phyloP scores from a whole-genome alignment of 2,329 filamentous ascomycete species.

The Claviceps quebecensis region DNA sequence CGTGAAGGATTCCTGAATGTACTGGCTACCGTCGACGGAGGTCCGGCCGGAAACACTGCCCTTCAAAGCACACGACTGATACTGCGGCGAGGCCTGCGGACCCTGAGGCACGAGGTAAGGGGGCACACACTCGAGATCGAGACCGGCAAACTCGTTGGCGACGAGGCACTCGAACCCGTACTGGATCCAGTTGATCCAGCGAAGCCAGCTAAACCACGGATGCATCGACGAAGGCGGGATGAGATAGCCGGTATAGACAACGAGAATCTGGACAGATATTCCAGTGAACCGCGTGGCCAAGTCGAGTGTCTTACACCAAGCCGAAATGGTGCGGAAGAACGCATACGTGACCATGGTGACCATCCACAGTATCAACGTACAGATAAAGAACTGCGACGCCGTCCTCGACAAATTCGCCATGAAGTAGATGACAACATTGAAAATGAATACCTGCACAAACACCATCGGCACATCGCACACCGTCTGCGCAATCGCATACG shows the following conservation, averaged over 20 bases:
- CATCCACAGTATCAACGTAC: constrained; percentile 45
- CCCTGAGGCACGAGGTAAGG: constrained; percentile 42
- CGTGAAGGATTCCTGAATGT: constrained; percentile 36
- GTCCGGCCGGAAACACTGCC: constrained; percentile 31
- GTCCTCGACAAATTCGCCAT: constrained; percentile 57
- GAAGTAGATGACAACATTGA: constrained; percentile 64
- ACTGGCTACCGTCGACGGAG: constrained; percentile 39
- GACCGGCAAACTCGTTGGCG: constrained; percentile 46
- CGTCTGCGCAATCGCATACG: constrained; percentile 42
- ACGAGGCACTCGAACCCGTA: constrained; percentile 57
- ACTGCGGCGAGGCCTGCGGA: constrained; percentile 14
- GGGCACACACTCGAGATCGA: constrained; percentile 43
- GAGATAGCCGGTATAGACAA: constrained; percentile 55
- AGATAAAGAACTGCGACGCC: constrained; percentile 54
- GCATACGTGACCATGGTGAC: constrained; percentile 43
- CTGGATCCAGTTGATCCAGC: constrained; percentile 54
- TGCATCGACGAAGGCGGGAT: constrained; percentile 43
- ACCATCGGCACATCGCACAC: constrained; percentile 48
- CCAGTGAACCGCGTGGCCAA: constrained; percentile 47
- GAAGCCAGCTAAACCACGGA: constrained; percentile 52
- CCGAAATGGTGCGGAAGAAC: constrained; percentile 45
- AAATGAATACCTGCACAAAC: constrained; percentile 48
- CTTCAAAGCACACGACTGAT: constrained; percentile 40
- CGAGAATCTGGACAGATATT: constrained; percentile 44
- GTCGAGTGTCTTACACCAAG: constrained; percentile 44